phyloP scores from a whole-genome alignment of 768 basidiomycete species.

The Suillus weaverae region DNA sequence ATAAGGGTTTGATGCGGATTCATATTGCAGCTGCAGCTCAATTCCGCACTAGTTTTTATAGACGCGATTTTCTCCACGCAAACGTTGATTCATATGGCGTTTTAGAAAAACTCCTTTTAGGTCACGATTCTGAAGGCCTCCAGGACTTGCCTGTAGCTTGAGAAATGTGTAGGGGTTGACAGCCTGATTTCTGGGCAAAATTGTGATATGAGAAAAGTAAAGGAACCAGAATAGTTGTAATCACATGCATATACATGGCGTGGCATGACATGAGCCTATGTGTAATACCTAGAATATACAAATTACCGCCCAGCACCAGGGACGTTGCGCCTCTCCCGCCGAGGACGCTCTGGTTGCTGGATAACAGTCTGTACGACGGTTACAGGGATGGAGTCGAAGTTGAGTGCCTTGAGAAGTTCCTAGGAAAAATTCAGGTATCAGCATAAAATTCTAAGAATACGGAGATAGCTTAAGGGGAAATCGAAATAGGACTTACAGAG shows the following conservation, averaged over 20 bases:
- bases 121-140: not conserved
- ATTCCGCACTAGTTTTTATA: not conserved
- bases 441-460: not conserved
- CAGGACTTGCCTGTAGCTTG: not conserved
- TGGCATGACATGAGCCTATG: constrained; percentile 12
- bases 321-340: constrained; percentile 76
- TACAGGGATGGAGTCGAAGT: constrained; percentile 86
- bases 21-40: not conserved
- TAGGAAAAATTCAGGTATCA: constrained; percentile 27
- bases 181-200: not conserved
- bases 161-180: too few relatives aligned
- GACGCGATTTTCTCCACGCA: not conserved
- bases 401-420: constrained; percentile 88
- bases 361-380: constrained; percentile 65
- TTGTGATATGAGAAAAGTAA: constrained; percentile 1
- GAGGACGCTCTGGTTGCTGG: constrained; percentile 67
- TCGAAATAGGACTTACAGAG: constrained; percentile 60
- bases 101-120: not conserved
- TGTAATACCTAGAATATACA: constrained; percentile 8
- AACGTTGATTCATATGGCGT: not conserved
- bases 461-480: not conserved
- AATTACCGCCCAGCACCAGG: constrained; percentile 72
- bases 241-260: constrained; percentile 17
- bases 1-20: not conserved
- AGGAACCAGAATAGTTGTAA: not conserved